phyloP scores from a whole-genome alignment of 179 eudicot species.

The Spergularia azorica region DNA sequence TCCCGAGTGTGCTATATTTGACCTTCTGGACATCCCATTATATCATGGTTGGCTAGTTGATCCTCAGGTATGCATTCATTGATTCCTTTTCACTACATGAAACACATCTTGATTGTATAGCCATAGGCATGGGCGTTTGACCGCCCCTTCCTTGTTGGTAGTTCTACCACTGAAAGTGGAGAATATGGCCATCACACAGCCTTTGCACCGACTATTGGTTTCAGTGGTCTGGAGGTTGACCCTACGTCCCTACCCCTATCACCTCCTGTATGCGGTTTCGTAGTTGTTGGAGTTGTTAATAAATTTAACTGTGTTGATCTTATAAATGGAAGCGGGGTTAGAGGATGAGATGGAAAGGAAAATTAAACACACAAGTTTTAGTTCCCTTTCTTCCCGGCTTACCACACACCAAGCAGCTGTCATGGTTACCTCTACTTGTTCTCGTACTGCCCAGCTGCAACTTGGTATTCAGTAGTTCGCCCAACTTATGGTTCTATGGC shows the following conservation, averaged over 20 bases:
- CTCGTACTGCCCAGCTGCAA: background rate
- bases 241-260: background rate
- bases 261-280: background rate
- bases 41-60: constrained; percentile 98
- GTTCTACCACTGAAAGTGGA: background rate
- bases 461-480: background rate
- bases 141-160: background rate
- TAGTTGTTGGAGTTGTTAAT: background rate
- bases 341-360: background rate
- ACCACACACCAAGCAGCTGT: constrained; percentile 4
- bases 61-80: constrained; percentile 68
- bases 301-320: background rate
- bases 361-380: background rate
- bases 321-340: background rate
- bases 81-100: background rate
- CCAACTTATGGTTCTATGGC: background rate
- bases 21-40: constrained; percentile 92
- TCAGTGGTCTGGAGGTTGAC: background rate
- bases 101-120: background rate
- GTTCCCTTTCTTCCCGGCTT: background rate
- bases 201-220: background rate
- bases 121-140: background rate
- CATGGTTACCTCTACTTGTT: background rate
- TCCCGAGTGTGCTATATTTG: constrained; percentile 90
- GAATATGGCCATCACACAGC: background rate